Conservation (phyloP, 805 yeast species). For the Saturnispora kantuleensis region DNA sequence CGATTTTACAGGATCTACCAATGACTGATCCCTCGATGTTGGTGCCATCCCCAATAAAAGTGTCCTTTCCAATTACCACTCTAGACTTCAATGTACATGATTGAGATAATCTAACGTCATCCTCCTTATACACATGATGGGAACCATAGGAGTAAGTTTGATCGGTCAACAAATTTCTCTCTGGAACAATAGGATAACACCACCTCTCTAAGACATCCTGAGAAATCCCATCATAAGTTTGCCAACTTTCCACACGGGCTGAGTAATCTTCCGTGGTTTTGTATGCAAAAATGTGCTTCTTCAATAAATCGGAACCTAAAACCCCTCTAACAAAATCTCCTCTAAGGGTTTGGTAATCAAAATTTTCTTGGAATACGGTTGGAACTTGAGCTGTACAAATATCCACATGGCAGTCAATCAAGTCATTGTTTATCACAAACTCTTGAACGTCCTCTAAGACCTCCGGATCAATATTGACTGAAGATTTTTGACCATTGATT, state of each 20-base stretch:
- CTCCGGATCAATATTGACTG: conserved; percentile 72
- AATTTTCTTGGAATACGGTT: conserved; percentile 90
- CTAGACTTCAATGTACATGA: conserved; percentile 77
- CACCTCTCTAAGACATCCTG: conserved; percentile 87
- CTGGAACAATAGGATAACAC: conserved; percentile 88
- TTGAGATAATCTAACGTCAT: conserved; percentile 82
- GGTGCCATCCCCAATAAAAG: conserved; percentile 71
- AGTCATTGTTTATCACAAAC: conserved; percentile 76
- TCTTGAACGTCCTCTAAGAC: conserved; percentile 67
- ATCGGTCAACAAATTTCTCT: conserved; percentile 60
- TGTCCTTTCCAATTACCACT: conserved; percentile 72
- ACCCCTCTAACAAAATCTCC: conserved; percentile 87
- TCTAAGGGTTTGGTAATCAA: conserved; percentile 83
- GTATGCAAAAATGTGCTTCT: conserved; percentile 84
- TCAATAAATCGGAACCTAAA: conserved; percentile 77
- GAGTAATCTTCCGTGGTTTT: conserved; percentile 75
- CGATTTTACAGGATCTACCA: conserved; percentile 81
- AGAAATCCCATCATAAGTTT: conserved; percentile 83
- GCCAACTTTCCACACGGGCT: conserved; percentile 91
- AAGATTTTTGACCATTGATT: conserved; percentile 34
- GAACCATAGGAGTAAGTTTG: conserved; percentile 73
- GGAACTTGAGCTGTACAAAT: conserved; percentile 93
- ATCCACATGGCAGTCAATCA: conserved; percentile 94
- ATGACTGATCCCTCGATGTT: conserved; percentile 59
- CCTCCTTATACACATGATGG: conserved; percentile 83